These are phyloP conservation scores for Fereydounia khargensis DNA, from an alignment of 1,284 basidiomycete genomes.

Conservation along the genomic window DNA sequence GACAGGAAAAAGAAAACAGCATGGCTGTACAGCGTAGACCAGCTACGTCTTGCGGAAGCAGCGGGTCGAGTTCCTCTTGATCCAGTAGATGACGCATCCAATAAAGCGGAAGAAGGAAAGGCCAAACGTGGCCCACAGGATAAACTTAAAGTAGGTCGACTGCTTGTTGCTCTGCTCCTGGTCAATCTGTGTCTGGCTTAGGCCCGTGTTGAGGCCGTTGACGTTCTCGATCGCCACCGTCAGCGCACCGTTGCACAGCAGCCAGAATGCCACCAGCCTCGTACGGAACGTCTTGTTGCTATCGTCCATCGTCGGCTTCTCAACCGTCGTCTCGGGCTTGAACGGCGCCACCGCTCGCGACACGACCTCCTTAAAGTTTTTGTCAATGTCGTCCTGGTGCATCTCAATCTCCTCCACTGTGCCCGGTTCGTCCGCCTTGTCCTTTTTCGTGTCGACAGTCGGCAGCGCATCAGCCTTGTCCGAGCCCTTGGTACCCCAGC, in stretches of 20 bases:
- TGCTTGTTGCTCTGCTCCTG: slow-evolving; percentile 58
- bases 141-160: slow-evolving; percentile 62
- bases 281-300: slow-evolving; percentile 58
- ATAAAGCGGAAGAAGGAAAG: slow-evolving; percentile 75
- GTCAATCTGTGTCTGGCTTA: slow-evolving; percentile 58
- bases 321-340: slow-evolving; percentile 67
- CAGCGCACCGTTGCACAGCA: slow-evolving; percentile 60
- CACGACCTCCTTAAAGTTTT: slow-evolving; percentile 89
- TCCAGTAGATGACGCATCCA: slow-evolving; percentile 52
- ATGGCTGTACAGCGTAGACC: too few species aligned
- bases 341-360: slow-evolving; percentile 84
- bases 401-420: slow-evolving; percentile 64
- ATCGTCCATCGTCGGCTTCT: slow-evolving; percentile 73
- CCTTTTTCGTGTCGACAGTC: slow-evolving; percentile 69
- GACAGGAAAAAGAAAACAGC: too few species aligned
- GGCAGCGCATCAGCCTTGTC: slow-evolving; percentile 94
- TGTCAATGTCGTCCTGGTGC: slow-evolving; percentile 80
- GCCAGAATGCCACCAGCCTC: slow-evolving; percentile 56
- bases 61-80: slow-evolving; percentile 43
- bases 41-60: slow-evolving; percentile 45
- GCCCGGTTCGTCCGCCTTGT: slow-evolving; percentile 69
- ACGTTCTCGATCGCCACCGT: slow-evolving; percentile 80
- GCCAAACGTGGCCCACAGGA: slow-evolving; percentile 85
- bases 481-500: slow-evolving; percentile 93
- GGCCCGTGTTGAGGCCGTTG: slow-evolving; percentile 67